phyloP scores from a whole-genome alignment of 2,329 filamentous ascomycete species.

The Polychaeton citri region DNA sequence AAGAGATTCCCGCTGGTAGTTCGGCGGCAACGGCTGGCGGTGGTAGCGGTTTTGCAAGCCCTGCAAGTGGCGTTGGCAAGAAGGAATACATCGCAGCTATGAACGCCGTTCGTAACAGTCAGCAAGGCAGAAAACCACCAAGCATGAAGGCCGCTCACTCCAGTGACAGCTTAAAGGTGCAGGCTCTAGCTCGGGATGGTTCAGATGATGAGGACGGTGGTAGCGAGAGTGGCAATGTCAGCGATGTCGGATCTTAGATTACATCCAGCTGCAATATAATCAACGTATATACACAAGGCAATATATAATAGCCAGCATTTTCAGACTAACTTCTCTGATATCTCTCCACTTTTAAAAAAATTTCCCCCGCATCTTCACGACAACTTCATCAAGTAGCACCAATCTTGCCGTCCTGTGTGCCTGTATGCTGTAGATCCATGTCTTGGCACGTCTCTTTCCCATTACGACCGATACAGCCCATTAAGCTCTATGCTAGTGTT shows the following conservation, averaged over 20 bases:
- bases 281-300: no score
- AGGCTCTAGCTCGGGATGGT: constrained; percentile 1
- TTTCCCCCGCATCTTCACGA: no score
- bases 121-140: constrained; percentile 1
- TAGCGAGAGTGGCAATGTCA: constrained; percentile 7
- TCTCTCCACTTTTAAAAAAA: no score
- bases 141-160: constrained; percentile 6
- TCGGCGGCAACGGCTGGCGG: constrained; percentile 36
- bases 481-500: no score
- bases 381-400: no score
- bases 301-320: no score
- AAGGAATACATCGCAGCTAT: constrained; percentile 9
- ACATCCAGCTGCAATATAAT: no score
- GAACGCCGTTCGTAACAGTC: constrained; percentile 4
- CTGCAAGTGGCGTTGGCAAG: constrained; percentile 13
- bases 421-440: no score
- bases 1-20: constrained; percentile 36
- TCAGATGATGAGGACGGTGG: constrained; percentile 5
- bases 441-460: no score
- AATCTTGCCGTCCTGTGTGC: no score
- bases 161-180: constrained; percentile 12
- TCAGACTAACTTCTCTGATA: no score
- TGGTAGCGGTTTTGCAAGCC: constrained; percentile 34
- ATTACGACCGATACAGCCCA: no score
- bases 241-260: constrained; percentile 3